Base-by-base conservation (phyloP, 2,329 filamentous ascomycete genomes). In the Sporothrix globosa region DNA sequence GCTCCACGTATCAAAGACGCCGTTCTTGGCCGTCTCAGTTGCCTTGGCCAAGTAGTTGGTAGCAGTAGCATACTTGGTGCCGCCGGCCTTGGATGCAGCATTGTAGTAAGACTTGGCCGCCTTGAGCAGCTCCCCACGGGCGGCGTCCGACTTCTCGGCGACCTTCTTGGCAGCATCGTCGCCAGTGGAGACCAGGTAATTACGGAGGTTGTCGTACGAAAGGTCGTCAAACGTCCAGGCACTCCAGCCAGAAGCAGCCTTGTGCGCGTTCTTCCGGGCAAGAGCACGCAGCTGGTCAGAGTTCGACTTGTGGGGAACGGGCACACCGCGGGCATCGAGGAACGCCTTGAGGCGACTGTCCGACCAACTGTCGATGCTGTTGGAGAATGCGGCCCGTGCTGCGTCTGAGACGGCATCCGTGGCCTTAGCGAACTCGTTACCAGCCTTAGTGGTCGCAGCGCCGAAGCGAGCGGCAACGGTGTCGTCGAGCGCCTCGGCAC, bases 141-240 rank as follows among this genome's bases (percentile, higher is more conserved):
- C 90, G 21, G 86, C 87, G 73, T 85, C 86, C 56, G 87, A 85
- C 79, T 90, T 88, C 74, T 90, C 83, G 21, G 87, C 85, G 17
- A 83, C 84, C 78, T 90, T 83, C 80, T 88, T 84, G 21, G 86
- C 87, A 2, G 85, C 81, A 7, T 81, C 81, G 73, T 89, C 81
- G 34, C 87, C 87, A 54, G 83, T 83, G 58, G 81, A 81, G 4
- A 77, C 76, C 11, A 90, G 81, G 72, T 88, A 88, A 1, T 81
- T 78, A 83, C 88, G 90, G 61, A 95, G 80, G 76, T 92, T 91
- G 2, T 92, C 89, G 68, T 85, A 84, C 52, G 88, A 91, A 80
- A 91, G 89, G 73, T 92, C 92, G 74, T 94, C 91, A 77, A 93
- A 93, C 19, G 89, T 92, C 91, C 92, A 94, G 3, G 90, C 87